Base-by-base conservation (phyloP, 106 monocot genomes). In the Chionographis japonica region DNA sequence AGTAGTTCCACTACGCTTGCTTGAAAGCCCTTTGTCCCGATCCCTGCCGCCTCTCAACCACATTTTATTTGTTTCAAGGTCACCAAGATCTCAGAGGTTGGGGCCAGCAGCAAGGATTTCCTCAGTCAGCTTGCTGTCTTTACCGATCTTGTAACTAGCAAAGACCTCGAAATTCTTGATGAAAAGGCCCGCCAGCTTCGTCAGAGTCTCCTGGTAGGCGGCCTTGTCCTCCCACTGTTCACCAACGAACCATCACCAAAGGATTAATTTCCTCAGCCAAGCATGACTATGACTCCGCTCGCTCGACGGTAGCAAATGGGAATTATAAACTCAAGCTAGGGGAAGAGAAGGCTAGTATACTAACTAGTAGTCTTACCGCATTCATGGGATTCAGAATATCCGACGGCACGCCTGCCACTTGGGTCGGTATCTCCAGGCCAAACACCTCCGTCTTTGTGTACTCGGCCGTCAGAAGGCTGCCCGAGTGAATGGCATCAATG, bases 151-250 rank as follows among this genome's bases (percentile, higher is more conserved):
- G 68, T 97, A 87, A 63, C 40, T 83, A 1, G 87, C 75, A 61
- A 92, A 97, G 58, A 92, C 83, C 73, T 92, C 92, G 63, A 97
- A 97, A 74, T 97, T 97, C 62, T 97, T 89, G 78, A 78, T 92
- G 85, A 97, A 97, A 49, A 97, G 69, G 14, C 83, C 85, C 12
- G 74, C 97, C 18, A 97, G 85, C 85, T 89, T 97, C 74, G 86
- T 69, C 78, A 97, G 73, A 16, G 89, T 97, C 67, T 92, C 92
- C 49, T 90, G 68, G 40, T 89, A 87, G 1, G 67, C 73, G 8
- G 37, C 80, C 78, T 92, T 87, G 72, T 97, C 74, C 58, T 67
- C 68, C 97, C 97, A 97, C 92, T 95, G 80, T 27, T 42, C 15
- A 65, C 20, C 20, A n/a, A n/a, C n/a, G n/a, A n/a, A 69, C 61